Evolutionary conservation across 108 stramenopile species (phyloP).

Genomic region (Cyclotella kingstonii): DNA sequence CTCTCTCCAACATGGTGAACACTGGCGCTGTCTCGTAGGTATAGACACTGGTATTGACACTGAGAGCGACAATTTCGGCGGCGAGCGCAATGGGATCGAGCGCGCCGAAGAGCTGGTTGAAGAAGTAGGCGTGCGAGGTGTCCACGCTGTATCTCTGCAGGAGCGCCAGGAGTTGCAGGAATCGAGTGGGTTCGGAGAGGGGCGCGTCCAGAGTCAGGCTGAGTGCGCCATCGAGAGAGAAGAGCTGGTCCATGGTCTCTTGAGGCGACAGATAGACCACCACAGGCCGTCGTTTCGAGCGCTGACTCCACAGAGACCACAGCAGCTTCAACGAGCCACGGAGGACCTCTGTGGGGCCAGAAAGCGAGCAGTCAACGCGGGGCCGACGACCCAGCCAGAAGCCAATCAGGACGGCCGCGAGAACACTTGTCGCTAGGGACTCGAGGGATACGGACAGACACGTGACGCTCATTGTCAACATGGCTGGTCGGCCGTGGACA

Average conservation of each 20-base stretch:
- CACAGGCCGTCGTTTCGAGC: slow-evolving; percentile 1
- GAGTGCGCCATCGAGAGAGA: slow-evolving; percentile 10
- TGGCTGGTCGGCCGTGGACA: no score
- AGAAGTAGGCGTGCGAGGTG: slow-evolving; percentile 55
- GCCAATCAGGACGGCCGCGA: not conserved
- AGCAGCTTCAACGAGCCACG: slow-evolving; percentile 21
- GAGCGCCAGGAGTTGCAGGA: slow-evolving; percentile 31
- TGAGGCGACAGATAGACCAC: slow-evolving; percentile 42
- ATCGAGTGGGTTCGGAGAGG: slow-evolving; percentile 6
- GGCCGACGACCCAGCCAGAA: not conserved
- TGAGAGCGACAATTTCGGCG: slow-evolving; percentile 40
- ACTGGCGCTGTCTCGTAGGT: slow-evolving; percentile 52
- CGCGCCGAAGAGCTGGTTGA: slow-evolving; percentile 58
- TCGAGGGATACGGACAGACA: no score
- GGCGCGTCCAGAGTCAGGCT: slow-evolving; percentile 16
- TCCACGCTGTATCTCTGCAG: slow-evolving; percentile 45
- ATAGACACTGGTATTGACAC: slow-evolving; percentile 36
- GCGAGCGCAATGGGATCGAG: slow-evolving; percentile 53
- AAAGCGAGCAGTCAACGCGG: not conserved
- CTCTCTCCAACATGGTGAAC: slow-evolving; percentile 42
- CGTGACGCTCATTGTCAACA: no score
- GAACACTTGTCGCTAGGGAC: no score
- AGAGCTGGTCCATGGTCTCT: slow-evolving; percentile 23
- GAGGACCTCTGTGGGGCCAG: slow-evolving; percentile 31
- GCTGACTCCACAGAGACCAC: slow-evolving; percentile 23